A percentile compares a stretch with the other conserved stretches of the same genome.
Conservation (phyloP, 495 filamentous ascomycete genomes). For the Penicillium lagena region DNA sequence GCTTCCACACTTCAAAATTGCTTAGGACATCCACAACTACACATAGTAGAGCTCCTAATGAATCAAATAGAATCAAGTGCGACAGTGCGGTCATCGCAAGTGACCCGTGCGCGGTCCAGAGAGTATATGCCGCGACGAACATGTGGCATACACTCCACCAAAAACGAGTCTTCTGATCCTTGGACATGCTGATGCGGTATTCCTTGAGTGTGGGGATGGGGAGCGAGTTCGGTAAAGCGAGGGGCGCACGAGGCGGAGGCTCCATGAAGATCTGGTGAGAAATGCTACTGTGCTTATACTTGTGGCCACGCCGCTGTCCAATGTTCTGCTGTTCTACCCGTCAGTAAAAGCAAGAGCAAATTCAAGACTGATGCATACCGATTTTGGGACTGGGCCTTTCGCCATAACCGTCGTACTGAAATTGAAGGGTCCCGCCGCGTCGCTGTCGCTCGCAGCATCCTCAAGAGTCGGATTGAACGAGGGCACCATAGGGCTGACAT, state of each 20-base stretch:
- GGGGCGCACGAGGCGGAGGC: conserved; percentile 79
- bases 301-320: conserved; percentile 89
- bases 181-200: conserved; percentile 77
- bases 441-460: conserved; percentile 35
- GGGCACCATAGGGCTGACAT: conserved; percentile 32
- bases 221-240: conserved; percentile 85
- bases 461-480: conserved; percentile 38
- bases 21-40: conserved; percentile 85
- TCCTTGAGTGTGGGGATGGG: conserved; percentile 89
- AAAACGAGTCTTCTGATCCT: conserved; percentile 72
- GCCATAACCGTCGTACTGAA: conserved; percentile 81
- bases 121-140: conserved; percentile 70
- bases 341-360: not conserved
- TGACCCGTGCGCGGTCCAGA: conserved; percentile 80
- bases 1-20: conserved; percentile 97
- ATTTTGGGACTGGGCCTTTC: conserved; percentile 68
- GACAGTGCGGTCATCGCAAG: conserved; percentile 88
- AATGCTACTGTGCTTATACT: conserved; percentile 95
- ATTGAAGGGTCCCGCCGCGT: conserved; percentile 68
- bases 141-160: conserved; percentile 90
- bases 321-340: conserved; percentile 47
- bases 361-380: conserved; percentile 45
- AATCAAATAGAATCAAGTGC: conserved; percentile 91
- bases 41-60: conserved; percentile 85
- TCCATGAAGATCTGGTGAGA: conserved; percentile 96